Evolutionary conservation across 2,329 filamentous ascomycete genomes (phyloP).

Genomic region (Epichloe elymi): DNA sequence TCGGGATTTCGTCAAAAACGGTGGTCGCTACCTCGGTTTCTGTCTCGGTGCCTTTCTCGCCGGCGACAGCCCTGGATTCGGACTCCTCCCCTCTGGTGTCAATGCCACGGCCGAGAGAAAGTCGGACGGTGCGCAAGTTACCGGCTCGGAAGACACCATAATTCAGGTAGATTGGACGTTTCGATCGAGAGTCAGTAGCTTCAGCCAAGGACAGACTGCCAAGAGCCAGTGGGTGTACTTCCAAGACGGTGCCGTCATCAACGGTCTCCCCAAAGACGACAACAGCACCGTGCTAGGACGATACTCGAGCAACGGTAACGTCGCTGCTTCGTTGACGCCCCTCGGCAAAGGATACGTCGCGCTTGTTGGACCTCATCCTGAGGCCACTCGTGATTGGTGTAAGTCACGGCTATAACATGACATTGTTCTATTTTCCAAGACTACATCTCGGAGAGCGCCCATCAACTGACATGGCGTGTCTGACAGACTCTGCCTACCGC

Average conservation of each 20-base stretch:
- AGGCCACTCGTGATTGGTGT: conserved; percentile 14
- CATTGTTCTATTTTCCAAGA: background rate
- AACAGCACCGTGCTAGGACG: conserved; percentile 8
- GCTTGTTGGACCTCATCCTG: conserved; percentile 14
- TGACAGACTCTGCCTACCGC: conserved; percentile 4
- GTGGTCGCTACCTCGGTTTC: conserved; percentile 15
- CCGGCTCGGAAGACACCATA: conserved; percentile 8
- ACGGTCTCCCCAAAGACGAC: conserved; percentile 1
- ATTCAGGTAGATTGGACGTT: conserved; percentile 15
- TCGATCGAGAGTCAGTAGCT: background rate
- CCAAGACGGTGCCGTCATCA: conserved; percentile 13
- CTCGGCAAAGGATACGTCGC: conserved; percentile 14
- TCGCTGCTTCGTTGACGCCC: conserved; percentile 12
- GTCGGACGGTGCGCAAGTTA: conserved; percentile 9
- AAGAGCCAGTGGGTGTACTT: conserved; percentile 13
- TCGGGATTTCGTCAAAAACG: conserved; percentile 10
- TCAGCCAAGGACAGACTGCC: conserved; percentile 6
- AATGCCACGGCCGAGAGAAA: conserved; percentile 6
- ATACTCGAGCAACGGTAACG: conserved; percentile 12
- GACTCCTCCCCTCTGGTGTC: conserved; percentile 6
- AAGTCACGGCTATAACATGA: conserved; percentile 3
- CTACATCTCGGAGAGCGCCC: background rate
- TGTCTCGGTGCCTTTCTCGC: conserved; percentile 17
- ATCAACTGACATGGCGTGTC: background rate
- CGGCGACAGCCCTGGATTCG: conserved; percentile 11